A percentile compares a stretch with the other conserved stretches of the same genome.
phyloP scores from a whole-genome alignment of 2,329 filamentous ascomycete species.

The Sclerotinia borealis region DNA sequence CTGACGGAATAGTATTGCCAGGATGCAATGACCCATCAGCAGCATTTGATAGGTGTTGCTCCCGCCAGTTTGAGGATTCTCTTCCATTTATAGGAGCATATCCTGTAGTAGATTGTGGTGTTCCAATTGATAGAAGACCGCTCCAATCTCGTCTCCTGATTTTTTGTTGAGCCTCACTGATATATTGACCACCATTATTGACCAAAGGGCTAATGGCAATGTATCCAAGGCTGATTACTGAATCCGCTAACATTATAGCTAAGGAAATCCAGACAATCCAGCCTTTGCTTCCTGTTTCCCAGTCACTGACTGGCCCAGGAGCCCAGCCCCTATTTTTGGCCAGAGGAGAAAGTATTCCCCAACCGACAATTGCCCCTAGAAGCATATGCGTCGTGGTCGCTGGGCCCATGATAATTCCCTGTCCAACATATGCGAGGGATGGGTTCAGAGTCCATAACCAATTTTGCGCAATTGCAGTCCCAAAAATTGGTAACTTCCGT shows the following conservation, averaged over 20 bases:
- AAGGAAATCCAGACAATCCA: constrained; percentile 98
- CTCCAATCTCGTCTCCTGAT: constrained; percentile 29
- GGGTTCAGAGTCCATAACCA: constrained; percentile 98
- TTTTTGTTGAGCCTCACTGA: constrained; percentile 28
- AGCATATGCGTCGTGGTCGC: constrained; percentile 95
- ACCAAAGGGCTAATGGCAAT: constrained; percentile 61
- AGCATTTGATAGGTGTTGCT: constrained; percentile 13
- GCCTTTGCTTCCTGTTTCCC: constrained; percentile 89
- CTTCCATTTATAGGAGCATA: constrained; percentile 26
- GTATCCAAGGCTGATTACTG: constrained; percentile 80
- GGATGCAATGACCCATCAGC: neutral
- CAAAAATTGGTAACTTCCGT: constrained; percentile 82
- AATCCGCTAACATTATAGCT: constrained; percentile 94
- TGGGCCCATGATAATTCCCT: constrained; percentile 98
- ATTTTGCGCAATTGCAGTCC: constrained; percentile 60
- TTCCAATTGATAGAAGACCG: constrained; percentile 22
- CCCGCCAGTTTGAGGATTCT: constrained; percentile 12
- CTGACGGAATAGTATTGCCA: neutral
- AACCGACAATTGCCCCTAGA: constrained; percentile 79
- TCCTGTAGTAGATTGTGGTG: constrained; percentile 19
- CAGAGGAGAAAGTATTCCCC: constrained; percentile 83
- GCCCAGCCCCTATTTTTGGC: constrained; percentile 87
- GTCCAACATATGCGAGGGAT: constrained; percentile 92
- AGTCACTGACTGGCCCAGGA: constrained; percentile 76
- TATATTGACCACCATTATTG: constrained; percentile 37